A percentile compares a stretch with the other conserved stretches of the same genome.
Evolutionary conservation across 2,329 filamentous ascomycete species (phyloP).

Genomic region (Exophiala lecanii-corni): DNA sequence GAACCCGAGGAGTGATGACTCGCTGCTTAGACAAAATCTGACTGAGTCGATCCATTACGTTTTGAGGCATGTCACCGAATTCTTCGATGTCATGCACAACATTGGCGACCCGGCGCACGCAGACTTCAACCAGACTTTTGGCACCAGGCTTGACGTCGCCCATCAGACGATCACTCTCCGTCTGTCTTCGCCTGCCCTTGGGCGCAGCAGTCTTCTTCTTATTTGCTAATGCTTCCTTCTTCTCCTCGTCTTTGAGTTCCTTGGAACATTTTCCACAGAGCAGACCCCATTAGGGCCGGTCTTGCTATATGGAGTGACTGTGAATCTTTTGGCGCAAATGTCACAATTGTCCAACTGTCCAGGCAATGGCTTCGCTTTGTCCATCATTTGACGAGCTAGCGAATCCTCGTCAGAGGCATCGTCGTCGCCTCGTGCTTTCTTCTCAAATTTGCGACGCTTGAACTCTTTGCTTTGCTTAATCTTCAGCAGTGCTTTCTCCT

Average conservation of each 20-base stretch:
- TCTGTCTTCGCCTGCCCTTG: conserved; percentile 63
- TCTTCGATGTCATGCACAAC: conserved; percentile 62
- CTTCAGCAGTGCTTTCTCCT: conserved; percentile 41
- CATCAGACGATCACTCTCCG: conserved; percentile 80
- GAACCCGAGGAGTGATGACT: conserved; percentile 46
- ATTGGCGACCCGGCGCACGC: conserved; percentile 58
- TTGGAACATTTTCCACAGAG: conserved; percentile 79
- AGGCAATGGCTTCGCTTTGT: conserved; percentile 58
- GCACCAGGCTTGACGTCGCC: conserved; percentile 50
- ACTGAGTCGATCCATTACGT: conserved; percentile 54
- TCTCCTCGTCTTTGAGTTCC: conserved; percentile 63
- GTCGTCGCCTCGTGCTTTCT: conserved; percentile 37
- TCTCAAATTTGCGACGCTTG: conserved; percentile 43
- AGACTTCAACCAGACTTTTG: conserved; percentile 48
- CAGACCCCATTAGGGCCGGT: conserved; percentile 79
- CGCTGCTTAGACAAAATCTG: conserved; percentile 62
- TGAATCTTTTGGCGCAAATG: conserved; percentile 80
- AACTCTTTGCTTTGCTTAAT: conserved; percentile 49
- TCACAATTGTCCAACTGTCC: conserved; percentile 89
- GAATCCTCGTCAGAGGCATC: conserved; percentile 33
- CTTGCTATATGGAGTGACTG: conserved; percentile 84
- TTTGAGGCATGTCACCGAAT: conserved; percentile 57
- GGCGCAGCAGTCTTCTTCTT: conserved; percentile 52
- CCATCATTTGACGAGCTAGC: conserved; percentile 48
- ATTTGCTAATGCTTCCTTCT: conserved; percentile 54